Base-by-base conservation (phyloP, 805 yeast species). In the Kluyveromyces aestuarii region DNA sequence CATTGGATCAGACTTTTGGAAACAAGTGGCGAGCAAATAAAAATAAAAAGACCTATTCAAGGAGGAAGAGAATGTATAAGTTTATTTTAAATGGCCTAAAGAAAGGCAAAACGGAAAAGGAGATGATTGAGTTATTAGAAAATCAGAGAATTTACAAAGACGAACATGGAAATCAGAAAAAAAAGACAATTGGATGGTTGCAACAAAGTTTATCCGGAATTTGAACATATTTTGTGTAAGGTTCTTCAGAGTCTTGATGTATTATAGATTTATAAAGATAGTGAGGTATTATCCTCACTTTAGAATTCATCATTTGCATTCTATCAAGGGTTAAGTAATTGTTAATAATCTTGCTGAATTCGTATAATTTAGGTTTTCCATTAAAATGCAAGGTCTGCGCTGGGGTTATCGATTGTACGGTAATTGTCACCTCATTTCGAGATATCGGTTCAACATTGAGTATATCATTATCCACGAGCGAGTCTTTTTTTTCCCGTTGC, bases 21-120 rank as follows among this genome's bases (percentile, higher is more conserved):
- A 67, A 70, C 44, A 63, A 67, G 36, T 72, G 76, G 76, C 59
- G 75, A 53, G 59, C 54, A 49, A 70, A 51, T 45, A 67, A 55
- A 50, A 67, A 62, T 54, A 62, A 61, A 38, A 69, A 61, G 57
- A 67, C 63, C 10, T 69, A 60, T 51, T 61, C 68, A 2, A 55
- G 72, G 45, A 55, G 73, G 40, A 67, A 67, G 48, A 56, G 69
- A 39, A 51, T 66, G 2, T 66, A 66, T 48, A 66, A 66, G 45
- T 66, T 62, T 50, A 66, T 66, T 21, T 39, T 63, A 35, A 61
- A 58, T 35, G 70, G 70, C 11, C 58, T 66, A 11, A 60, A 57
- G 21, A 55, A 59, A 40, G 69, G 69, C 10, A 61, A 62, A 49
- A 57, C 66, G 4, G 68, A 68, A 13, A 64, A 63, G 10, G 64